A percentile compares a stretch with the other conserved stretches of the same genome.
These are phyloP conservation scores for Hamigera avellanea DNA, from an alignment of 495 filamentous ascomycete species.

Conservation along the genomic window DNA sequence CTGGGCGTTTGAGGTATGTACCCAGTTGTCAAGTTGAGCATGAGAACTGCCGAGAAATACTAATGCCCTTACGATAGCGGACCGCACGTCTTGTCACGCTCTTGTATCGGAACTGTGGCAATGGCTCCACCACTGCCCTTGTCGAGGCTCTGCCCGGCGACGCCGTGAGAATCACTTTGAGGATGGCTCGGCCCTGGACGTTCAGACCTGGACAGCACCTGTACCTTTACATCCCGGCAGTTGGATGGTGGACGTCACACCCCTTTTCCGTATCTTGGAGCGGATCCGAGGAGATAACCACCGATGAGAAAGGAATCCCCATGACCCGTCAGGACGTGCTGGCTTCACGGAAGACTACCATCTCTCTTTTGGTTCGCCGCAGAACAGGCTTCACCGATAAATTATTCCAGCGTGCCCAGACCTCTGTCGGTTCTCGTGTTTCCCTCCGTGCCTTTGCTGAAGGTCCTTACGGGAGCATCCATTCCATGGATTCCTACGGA, in stretches of 20 bases:
- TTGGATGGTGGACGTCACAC: constrained; percentile 77
- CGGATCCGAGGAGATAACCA: constrained; percentile 27
- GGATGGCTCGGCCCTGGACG: constrained; percentile 61
- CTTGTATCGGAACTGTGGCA: constrained; percentile 56
- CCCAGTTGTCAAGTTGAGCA: neutral
- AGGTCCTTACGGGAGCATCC: constrained; percentile 77
- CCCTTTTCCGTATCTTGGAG: constrained; percentile 92
- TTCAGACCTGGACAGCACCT: constrained; percentile 78
- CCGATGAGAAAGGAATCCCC: constrained; percentile 33
- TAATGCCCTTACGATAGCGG: constrained; percentile 25
- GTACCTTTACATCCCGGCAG: constrained; percentile 69
- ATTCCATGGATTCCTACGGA: constrained; percentile 80
- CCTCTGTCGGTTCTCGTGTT: constrained; percentile 27
- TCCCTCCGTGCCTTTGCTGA: constrained; percentile 56
- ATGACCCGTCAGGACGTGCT: constrained; percentile 24
- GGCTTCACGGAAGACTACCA: constrained; percentile 38
- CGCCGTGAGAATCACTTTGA: constrained; percentile 69
- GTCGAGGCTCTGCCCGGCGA: constrained; percentile 75
- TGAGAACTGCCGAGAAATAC: neutral
- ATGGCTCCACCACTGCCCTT: constrained; percentile 54
- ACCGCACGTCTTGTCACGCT: constrained; percentile 54
- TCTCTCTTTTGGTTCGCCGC: constrained; percentile 73
- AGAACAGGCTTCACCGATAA: constrained; percentile 80
- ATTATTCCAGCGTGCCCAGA: constrained; percentile 54
- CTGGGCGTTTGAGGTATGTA: constrained; percentile 59